Conservation (phyloP, 495 filamentous ascomycete species). For the Penicillium waksmanii region DNA sequence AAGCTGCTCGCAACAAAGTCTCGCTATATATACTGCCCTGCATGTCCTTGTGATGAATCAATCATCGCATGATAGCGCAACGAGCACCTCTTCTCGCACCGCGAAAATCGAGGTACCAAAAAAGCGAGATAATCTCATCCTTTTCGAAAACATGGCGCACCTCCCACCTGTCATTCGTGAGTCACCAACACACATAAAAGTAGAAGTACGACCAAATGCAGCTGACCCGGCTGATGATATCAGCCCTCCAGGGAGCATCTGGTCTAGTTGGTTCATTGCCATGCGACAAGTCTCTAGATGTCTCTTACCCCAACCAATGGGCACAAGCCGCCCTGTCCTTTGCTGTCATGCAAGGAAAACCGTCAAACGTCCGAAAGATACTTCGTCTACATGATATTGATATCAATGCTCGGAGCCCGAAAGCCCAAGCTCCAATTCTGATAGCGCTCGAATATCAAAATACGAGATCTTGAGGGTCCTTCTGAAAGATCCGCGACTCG, state of each 20-base stretch:
- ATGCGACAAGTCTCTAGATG: neutral
- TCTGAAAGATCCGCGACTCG: neutral
- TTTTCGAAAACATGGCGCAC: neutral
- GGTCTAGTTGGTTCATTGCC: neutral
- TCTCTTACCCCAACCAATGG: neutral
- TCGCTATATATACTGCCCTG: neutral
- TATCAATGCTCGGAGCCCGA: neutral
- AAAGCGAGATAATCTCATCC: neutral
- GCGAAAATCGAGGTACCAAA: neutral
- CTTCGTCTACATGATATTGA: conserved; percentile 3
- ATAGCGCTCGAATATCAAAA: conserved; percentile 13
- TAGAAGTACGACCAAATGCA: neutral
- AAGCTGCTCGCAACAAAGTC: neutral
- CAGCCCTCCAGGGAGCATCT: neutral
- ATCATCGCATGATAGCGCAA: neutral
- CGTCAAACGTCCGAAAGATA: conserved; percentile 1
- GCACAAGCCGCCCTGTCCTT: conserved; percentile 1
- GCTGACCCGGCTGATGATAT: neutral
- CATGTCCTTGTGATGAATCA: neutral
- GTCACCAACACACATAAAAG: neutral
- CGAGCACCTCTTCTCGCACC: neutral
- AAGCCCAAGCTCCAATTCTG: conserved; percentile 5
- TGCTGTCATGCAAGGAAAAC: conserved; percentile 3
- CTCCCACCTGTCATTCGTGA: neutral
- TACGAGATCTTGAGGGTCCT: conserved; percentile 8